These are phyloP conservation scores for Populus simonii DNA, from an alignment of 345 rosid species.

Conservation along the genomic window DNA sequence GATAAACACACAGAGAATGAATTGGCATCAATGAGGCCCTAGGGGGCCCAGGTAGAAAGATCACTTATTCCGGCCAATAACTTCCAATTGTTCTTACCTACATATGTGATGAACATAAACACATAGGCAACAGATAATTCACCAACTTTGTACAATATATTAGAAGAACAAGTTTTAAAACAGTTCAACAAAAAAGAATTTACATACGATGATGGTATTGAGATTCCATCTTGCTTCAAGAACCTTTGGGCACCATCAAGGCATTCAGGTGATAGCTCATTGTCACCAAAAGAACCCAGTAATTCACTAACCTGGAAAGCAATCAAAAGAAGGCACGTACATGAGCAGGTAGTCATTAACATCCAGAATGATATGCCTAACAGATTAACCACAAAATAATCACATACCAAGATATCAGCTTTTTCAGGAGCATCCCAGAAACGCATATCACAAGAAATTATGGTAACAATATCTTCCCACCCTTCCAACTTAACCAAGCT, in stretches of 20 bases:
- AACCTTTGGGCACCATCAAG: slow-evolving; percentile 99
- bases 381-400: not conserved
- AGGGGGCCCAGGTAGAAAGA: not conserved
- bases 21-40: not conserved
- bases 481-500: slow-evolving; percentile 88
- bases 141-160: not conserved
- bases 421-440: slow-evolving; percentile 90
- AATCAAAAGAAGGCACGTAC: slow-evolving; percentile 20
- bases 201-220: slow-evolving; percentile 94
- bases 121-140: not conserved
- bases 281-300: slow-evolving; percentile 97
- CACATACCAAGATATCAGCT: slow-evolving; percentile 86
- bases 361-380: not conserved
- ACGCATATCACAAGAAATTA: slow-evolving; percentile 96
- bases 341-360: slow-evolving; percentile 10
- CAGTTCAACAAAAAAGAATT: slow-evolving; percentile 1
- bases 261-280: slow-evolving; percentile 98
- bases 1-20: not conserved
- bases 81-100: not conserved
- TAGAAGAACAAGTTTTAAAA: not conserved
- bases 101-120: not conserved
- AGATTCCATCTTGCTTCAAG: slow-evolving; percentile 86
- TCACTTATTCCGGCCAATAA: not conserved
- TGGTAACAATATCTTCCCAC: slow-evolving; percentile 78
- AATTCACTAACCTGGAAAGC: slow-evolving; percentile 78